These are phyloP conservation scores for Salvia miltiorrhiza DNA, from an alignment of 257 asterid genomes.

Conservation along the genomic window DNA sequence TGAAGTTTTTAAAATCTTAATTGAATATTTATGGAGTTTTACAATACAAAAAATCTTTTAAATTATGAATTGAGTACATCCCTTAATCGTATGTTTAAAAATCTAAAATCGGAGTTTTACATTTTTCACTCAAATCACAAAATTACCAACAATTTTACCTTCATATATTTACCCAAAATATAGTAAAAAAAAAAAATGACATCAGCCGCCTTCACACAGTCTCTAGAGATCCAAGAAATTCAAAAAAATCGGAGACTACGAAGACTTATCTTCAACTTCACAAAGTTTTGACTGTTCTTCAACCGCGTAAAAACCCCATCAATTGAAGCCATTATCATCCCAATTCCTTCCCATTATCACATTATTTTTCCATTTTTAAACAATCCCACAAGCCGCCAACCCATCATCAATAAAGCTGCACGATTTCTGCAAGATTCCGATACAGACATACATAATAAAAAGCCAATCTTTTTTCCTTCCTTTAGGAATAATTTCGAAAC, in stretches of 20 bases:
- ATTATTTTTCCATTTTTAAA: slow-evolving; percentile 5
- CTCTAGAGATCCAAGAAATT: neutral
- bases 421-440: neutral
- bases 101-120: no score
- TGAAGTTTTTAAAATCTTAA: no score
- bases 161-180: no score
- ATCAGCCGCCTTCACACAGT: neutral
- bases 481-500: neutral
- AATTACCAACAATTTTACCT: no score
- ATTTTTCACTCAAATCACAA: no score
- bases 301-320: slow-evolving; percentile 12
- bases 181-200: no score
- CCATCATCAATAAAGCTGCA: neutral
- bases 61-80: no score
- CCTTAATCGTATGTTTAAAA: no score
- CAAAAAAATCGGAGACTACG: neutral
- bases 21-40: no score
- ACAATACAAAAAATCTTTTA: no score
- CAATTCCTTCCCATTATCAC: neutral
- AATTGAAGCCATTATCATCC: neutral
- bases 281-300: slow-evolving; percentile 8
- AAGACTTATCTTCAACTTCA: neutral
- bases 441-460: neutral
- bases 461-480: neutral
- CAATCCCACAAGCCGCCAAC: slow-evolving; percentile 13